A percentile compares a stretch with the other conserved stretches of the same genome.
Conservation (phyloP, 148 eudicot genomes). For the Camellia granthamiana region DNA sequence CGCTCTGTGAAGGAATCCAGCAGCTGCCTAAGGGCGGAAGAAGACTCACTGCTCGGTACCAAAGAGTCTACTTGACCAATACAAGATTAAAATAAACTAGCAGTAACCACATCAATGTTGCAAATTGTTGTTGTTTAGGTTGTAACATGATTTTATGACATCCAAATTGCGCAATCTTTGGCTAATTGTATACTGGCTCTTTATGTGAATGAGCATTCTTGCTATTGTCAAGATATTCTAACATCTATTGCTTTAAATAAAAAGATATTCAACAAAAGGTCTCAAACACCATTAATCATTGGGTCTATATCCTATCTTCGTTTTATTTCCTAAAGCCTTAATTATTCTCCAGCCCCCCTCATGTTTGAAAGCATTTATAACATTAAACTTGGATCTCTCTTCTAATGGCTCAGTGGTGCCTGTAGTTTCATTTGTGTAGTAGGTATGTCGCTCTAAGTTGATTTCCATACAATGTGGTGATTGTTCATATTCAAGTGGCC, state of each 20-base stretch:
- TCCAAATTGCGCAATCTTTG: neutral
- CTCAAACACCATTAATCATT: no score
- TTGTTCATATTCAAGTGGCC: neutral
- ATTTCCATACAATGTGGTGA: neutral
- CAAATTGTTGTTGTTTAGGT: no score
- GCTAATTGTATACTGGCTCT: neutral
- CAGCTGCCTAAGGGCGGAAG: no score
- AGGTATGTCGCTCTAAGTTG: neutral
- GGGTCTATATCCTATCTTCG: neutral
- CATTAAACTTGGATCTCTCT: neutral
- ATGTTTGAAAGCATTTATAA: neutral
- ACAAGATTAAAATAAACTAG: no score
- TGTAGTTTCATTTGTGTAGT: neutral
- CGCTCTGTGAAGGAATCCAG: no score
- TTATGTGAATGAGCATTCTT: neutral
- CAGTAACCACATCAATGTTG: no score
- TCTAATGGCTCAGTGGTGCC: neutral
- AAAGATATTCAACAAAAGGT: no score
- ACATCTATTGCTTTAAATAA: no score
- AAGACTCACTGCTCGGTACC: no score
- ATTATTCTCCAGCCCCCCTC: neutral
- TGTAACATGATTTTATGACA: neutral
- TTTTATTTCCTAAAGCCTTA: neutral
- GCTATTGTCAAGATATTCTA: neutral
- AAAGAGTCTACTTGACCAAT: no score